These are phyloP conservation scores for Termitomyces sp. DNA, from an alignment of 768 basidiomycete genomes.

Conservation along the genomic window DNA sequence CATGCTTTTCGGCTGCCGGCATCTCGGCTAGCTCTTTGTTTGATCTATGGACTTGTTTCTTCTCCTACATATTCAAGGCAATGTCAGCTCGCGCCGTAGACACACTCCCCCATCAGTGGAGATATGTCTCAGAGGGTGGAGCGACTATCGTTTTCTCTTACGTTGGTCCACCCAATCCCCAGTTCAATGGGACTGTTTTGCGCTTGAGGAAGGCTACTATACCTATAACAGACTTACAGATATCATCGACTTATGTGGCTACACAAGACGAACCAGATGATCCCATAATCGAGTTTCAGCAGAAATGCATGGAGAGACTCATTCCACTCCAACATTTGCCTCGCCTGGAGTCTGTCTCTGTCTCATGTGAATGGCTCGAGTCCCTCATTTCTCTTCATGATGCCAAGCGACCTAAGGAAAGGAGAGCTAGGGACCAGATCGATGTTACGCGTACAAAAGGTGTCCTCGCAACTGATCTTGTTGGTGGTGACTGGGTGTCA, in stretches of 20 bases:
- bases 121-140: constrained; percentile 89
- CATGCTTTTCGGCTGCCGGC: background rate
- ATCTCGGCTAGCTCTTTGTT: background rate
- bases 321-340: constrained; percentile 60
- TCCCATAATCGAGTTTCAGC: constrained; percentile 49
- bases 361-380: constrained; percentile 54
- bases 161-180: constrained; percentile 42
- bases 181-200: constrained; percentile 62
- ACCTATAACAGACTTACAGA: constrained; percentile 1
- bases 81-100: constrained; percentile 23
- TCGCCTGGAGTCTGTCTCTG: constrained; percentile 41
- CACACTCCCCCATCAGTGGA: constrained; percentile 56
- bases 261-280: constrained; percentile 28
- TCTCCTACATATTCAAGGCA: background rate
- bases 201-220: constrained; percentile 61
- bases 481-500: constrained; percentile 58
- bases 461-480: constrained; percentile 76
- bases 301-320: constrained; percentile 55
- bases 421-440: constrained; percentile 52
- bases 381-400: constrained; percentile 42
- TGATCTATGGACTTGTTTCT: background rate
- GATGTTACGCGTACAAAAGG: constrained; percentile 51
- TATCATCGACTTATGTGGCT: background rate
- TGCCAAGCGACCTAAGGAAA: constrained; percentile 44
- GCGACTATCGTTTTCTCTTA: constrained; percentile 89